phyloP scores from a whole-genome alignment of 192 early-diverging fungal species.

The Backusella mclennaniae region DNA sequence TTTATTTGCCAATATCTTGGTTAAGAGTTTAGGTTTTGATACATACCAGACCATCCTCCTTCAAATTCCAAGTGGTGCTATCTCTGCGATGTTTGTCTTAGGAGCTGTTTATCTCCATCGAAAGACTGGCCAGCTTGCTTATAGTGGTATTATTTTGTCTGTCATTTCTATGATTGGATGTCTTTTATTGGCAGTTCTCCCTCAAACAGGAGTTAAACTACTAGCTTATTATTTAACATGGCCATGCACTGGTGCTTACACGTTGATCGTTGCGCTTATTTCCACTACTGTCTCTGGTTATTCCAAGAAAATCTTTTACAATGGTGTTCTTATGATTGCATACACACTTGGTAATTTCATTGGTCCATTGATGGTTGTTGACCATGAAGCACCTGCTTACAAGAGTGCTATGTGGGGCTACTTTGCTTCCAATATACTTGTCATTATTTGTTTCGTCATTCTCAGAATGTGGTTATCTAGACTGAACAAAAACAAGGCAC shows the following conservation, averaged over 20 bases:
- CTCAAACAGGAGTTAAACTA: background rate
- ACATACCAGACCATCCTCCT: constrained; percentile 7
- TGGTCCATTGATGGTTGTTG: constrained; percentile 18
- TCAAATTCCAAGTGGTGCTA: background rate
- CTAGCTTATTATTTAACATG: background rate
- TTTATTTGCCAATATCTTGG: constrained; percentile 14
- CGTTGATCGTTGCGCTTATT: background rate
- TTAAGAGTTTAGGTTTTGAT: constrained; percentile 16
- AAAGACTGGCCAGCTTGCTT: background rate
- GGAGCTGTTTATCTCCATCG: background rate
- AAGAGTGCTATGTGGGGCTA: constrained; percentile 11
- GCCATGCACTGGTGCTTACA: background rate
- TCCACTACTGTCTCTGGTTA: constrained; percentile 12
- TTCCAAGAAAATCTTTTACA: constrained; percentile 14
- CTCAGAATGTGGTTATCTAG: background rate
- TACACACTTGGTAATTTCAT: constrained; percentile 21
- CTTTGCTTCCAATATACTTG: constrained; percentile 7
- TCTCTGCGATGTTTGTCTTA: background rate
- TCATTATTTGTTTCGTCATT: background rate
- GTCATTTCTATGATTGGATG: background rate
- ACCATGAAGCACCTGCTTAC: constrained; percentile 12
- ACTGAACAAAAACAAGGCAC: background rate
- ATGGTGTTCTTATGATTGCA: constrained; percentile 2
- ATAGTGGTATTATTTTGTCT: background rate
- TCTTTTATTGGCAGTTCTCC: background rate